Conservation (phyloP, 495 filamentous ascomycete genomes). For the Lepidopterella palustris region DNA sequence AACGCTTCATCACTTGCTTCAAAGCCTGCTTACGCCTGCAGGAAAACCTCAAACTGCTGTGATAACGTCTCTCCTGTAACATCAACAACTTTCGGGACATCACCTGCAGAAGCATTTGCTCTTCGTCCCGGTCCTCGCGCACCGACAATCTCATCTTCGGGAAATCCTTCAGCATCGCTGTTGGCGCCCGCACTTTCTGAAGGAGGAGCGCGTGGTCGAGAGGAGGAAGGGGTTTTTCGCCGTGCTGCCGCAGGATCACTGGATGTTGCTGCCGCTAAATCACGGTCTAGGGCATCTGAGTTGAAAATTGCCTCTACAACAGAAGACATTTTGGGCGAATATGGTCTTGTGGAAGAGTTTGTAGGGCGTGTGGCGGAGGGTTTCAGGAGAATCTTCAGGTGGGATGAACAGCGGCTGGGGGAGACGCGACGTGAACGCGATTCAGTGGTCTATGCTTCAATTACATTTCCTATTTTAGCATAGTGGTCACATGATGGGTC, state of each 20-base stretch:
- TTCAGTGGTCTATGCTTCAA: no score
- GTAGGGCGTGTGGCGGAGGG: not conserved
- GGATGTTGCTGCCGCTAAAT: conserved; percentile 19
- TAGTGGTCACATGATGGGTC: no score
- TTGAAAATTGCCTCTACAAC: conserved; percentile 30
- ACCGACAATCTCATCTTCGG: conserved; percentile 59
- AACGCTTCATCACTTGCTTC: not conserved
- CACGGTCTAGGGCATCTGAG: conserved; percentile 28
- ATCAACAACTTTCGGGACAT: conserved; percentile 81
- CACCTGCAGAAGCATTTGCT: conserved; percentile 52
- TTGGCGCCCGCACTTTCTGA: conserved; percentile 59
- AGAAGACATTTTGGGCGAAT: conserved; percentile 31
- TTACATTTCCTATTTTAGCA: no score
- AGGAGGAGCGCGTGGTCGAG: conserved; percentile 54
- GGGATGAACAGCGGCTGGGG: not conserved
- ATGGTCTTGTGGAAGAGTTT: not conserved
- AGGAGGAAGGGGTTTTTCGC: conserved; percentile 43
- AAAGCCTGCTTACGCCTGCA: conserved; percentile 60
- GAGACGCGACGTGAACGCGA: no score
- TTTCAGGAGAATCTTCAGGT: not conserved
- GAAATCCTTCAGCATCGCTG: conserved; percentile 60
- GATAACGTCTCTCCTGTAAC: conserved; percentile 78
- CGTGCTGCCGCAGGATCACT: conserved; percentile 33
- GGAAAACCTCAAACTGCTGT: conserved; percentile 76
- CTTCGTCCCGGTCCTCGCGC: conserved; percentile 50